Conservation (phyloP, 1,284 basidiomycete genomes). For the Paramarasmius palmivorus region DNA sequence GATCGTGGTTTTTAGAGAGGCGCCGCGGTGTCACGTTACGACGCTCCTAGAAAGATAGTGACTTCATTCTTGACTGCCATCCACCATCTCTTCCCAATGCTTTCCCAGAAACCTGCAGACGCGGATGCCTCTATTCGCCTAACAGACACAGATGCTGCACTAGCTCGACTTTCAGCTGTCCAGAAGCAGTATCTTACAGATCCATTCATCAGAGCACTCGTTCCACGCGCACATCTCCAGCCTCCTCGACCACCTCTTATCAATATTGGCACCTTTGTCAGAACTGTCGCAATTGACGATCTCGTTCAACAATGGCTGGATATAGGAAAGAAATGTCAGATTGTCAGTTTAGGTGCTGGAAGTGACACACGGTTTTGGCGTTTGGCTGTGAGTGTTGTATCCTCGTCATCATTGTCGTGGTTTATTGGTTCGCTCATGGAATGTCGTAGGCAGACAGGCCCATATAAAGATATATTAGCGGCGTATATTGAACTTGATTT, state of each 20-base stretch:
- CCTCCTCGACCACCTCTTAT: constrained; percentile 82
- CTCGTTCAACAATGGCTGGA: constrained; percentile 76
- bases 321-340: constrained; percentile 60
- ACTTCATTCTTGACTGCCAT: too few relatives aligned
- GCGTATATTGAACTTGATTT: constrained; percentile 92
- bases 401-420: constrained; percentile 10
- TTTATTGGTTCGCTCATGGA: constrained; percentile 10
- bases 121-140: constrained; percentile 41
- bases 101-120: constrained; percentile 29
- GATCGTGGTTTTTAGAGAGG: too few relatives aligned
- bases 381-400: constrained; percentile 62
- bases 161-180: constrained; percentile 77
- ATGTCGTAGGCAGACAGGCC: constrained; percentile 48
- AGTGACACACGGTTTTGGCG: constrained; percentile 95
- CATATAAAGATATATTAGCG: constrained; percentile 45
- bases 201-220: constrained; percentile 64
- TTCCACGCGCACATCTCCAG: constrained; percentile 65
- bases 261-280: constrained; percentile 92
- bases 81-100: constrained; percentile 21
- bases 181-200: constrained; percentile 77
- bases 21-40: too few relatives aligned
- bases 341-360: constrained; percentile 89
- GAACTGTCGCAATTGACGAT: constrained; percentile 79
- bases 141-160: constrained; percentile 45
- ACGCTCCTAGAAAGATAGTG: too few relatives aligned